phyloP scores from a whole-genome alignment of 352 stramenopile genomes.

The Globisporangium viniferum region DNA sequence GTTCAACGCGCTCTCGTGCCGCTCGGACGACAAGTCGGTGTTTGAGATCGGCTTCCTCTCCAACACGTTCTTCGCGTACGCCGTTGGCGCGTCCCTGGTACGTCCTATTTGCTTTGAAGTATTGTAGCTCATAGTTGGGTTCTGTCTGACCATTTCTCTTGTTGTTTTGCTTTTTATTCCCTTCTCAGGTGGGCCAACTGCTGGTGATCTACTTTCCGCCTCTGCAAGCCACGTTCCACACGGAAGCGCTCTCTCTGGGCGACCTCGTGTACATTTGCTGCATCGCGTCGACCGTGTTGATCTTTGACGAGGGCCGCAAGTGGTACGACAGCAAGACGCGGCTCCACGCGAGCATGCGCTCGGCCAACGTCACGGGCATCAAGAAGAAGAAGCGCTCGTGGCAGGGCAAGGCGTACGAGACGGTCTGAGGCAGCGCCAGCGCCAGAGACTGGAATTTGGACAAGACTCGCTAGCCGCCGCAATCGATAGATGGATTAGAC shows the following conservation, averaged over 20 bases:
- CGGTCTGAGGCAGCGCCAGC: conserved; percentile 29
- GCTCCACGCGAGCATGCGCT: conserved; percentile 28
- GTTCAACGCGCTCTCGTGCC: conserved; percentile 97
- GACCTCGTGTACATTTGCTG: conserved; percentile 93
- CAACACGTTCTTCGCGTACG: conserved; percentile 94
- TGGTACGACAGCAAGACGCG: conserved; percentile 47
- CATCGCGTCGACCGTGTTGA: conserved; percentile 91
- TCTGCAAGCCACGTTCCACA: conserved; percentile 96
- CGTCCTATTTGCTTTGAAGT: background rate
- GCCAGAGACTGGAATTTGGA: background rate
- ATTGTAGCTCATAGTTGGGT: too few species aligned
- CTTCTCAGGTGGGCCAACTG: conserved; percentile 85
- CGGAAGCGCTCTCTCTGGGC: conserved; percentile 88
- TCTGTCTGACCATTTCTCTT: background rate
- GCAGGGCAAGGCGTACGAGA: conserved; percentile 66
- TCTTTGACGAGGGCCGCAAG: conserved; percentile 95
- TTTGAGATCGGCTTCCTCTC: conserved; percentile 90
- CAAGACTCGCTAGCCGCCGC: background rate
- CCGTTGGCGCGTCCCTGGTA: conserved; percentile 88
- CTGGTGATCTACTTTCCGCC: conserved; percentile 96
- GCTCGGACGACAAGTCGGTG: conserved; percentile 93
- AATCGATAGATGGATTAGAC: conserved; percentile 6
- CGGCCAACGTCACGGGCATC: conserved; percentile 32
- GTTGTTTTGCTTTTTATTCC: conserved; percentile 6
- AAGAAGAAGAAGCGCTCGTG: conserved; percentile 39